Evolutionary conservation across 768 basidiomycete genomes (phyloP).

Genomic region (Amanita phalloides): DNA sequence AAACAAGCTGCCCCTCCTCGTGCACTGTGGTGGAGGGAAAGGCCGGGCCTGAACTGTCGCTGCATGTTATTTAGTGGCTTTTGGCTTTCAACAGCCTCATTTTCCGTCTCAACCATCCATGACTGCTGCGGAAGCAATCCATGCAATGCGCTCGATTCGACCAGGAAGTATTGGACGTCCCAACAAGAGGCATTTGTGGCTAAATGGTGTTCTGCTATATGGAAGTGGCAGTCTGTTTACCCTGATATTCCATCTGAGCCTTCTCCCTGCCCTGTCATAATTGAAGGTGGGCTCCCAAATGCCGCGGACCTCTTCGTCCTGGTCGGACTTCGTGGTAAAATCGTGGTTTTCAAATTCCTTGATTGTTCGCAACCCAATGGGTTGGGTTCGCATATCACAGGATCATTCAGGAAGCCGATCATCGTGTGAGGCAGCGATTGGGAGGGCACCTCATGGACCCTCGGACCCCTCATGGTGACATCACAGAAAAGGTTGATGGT

Average conservation of each 20-base stretch:
- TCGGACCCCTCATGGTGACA: conserved; percentile 41
- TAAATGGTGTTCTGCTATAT: conserved; percentile 47
- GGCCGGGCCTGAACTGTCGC: conserved; percentile 53
- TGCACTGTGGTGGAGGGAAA: conserved; percentile 57
- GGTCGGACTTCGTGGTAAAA: conserved; percentile 53
- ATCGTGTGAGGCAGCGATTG: conserved; percentile 40
- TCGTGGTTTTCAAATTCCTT: conserved; percentile 42
- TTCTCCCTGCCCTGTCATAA: conserved; percentile 30
- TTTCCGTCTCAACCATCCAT: conserved; percentile 34
- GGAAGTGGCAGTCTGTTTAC: conserved; percentile 44
- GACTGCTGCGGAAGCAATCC: conserved; percentile 37
- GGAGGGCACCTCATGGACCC: conserved; percentile 29
- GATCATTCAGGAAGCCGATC: conserved; percentile 43
- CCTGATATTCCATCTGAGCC: conserved; percentile 43
- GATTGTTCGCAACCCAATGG: conserved; percentile 28
- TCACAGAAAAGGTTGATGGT: conserved; percentile 59
- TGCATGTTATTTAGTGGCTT: conserved; percentile 49
- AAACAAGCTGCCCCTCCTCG: conserved; percentile 35
- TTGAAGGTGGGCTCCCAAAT: conserved; percentile 12
- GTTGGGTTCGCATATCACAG: conserved; percentile 41
- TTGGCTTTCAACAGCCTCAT: conserved; percentile 37
- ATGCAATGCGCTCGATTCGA: conserved; percentile 33
- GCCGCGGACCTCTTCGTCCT: conserved; percentile 35
- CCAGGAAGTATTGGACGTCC: conserved; percentile 45
- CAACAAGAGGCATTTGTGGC: conserved; percentile 48